A percentile compares a stretch with the other conserved stretches of the same genome.
Conservation (phyloP, 441 rosid genomes). For the Breynia disticha region DNA sequence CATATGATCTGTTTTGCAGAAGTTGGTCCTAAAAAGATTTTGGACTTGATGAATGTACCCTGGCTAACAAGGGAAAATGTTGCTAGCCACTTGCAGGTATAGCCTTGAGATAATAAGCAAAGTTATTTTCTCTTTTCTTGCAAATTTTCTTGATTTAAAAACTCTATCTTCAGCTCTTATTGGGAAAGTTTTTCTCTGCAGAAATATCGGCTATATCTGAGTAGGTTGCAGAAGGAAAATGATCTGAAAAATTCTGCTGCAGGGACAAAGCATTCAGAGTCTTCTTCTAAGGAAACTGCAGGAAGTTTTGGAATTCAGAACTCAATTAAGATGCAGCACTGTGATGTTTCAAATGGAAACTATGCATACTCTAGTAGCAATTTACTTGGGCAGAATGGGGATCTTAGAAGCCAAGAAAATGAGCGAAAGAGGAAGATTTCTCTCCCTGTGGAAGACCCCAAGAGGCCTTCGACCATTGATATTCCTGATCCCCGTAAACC, state of each 20-base stretch:
- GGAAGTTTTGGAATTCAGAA: constrained; percentile 34
- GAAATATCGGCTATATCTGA: constrained; percentile 95
- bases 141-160: not conserved
- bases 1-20: constrained; percentile 50
- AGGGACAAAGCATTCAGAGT: constrained; percentile 51
- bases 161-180: constrained; percentile 11
- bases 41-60: constrained; percentile 64
- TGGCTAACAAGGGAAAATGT: constrained; percentile 80
- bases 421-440: constrained; percentile 34
- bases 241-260: constrained; percentile 36
- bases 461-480: constrained; percentile 25
- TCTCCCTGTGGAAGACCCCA: constrained; percentile 32
- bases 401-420: constrained; percentile 29
- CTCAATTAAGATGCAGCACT: constrained; percentile 23
- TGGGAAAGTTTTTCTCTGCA: constrained; percentile 27
- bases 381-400: constrained; percentile 31
- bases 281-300: constrained; percentile 35
- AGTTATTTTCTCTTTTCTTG: not conserved
- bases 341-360: constrained; percentile 28
- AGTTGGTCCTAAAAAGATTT: constrained; percentile 83
- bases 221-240: constrained; percentile 69
- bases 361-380: constrained; percentile 30
- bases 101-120: not conserved
- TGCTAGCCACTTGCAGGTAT: constrained; percentile 95
- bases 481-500: constrained; percentile 27